Percentiles rank a stretch among this genome's conserved stretches.
Evolutionary conservation across 805 yeast genomes (phyloP).

Genomic region (Ogataea angusta): DNA sequence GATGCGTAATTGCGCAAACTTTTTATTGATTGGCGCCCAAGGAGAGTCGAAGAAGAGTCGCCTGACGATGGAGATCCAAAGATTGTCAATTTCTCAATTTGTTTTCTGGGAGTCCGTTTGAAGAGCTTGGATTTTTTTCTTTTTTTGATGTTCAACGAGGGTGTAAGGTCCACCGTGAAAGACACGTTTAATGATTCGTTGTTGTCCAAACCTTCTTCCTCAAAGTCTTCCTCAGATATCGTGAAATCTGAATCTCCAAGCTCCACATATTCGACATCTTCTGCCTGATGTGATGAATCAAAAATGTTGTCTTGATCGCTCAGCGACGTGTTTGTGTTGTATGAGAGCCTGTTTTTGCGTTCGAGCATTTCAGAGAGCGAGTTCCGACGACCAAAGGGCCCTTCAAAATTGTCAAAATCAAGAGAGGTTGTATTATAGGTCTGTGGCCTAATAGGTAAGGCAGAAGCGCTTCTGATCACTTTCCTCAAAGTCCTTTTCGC

Average conservation of each 20-base stretch:
- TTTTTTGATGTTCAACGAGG: constrained; percentile 25
- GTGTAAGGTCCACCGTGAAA: constrained; percentile 28
- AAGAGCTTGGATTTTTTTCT: constrained; percentile 26
- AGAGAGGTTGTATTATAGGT: constrained; percentile 5
- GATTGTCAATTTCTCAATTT: constrained; percentile 23
- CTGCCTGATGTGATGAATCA: constrained; percentile 21
- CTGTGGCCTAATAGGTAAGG: constrained; percentile 29
- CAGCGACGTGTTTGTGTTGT: constrained; percentile 18
- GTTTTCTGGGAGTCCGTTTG: constrained; percentile 26
- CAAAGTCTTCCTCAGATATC: constrained; percentile 19
- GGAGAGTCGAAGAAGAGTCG: constrained; percentile 3
- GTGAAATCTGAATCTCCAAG: constrained; percentile 29
- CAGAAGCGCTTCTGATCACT: constrained; percentile 34
- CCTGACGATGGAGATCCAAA: constrained; percentile 22
- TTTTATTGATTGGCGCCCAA: constrained; percentile 15
- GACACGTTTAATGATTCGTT: constrained; percentile 30
- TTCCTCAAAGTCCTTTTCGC: constrained; percentile 42
- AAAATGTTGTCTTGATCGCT: constrained; percentile 19
- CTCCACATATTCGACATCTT: constrained; percentile 29
- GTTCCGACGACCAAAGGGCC: constrained; percentile 7
- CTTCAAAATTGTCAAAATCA: constrained; percentile 5
- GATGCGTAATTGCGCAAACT: constrained; percentile 23
- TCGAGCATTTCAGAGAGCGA: constrained; percentile 12
- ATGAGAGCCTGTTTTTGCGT: constrained; percentile 17
- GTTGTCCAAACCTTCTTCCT: constrained; percentile 18